Percentiles rank a stretch among this genome's conserved stretches.
Conservation (phyloP, 202 grass and related monocot genomes). For the Eragrostis tef region DNA sequence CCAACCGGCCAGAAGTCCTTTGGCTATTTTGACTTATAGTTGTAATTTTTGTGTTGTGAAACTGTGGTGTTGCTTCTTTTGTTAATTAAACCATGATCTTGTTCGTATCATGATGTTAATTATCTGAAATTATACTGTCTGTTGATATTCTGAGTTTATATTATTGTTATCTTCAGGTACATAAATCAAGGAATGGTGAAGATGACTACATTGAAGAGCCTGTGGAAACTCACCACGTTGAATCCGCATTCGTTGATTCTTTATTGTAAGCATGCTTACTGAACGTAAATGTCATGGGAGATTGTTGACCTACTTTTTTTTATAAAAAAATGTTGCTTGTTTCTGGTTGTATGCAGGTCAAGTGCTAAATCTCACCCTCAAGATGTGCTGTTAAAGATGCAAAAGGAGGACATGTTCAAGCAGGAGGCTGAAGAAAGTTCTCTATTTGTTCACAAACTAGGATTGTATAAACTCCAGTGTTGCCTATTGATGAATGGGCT, state of each 20-base stretch:
- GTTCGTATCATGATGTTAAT: conserved; percentile 14
- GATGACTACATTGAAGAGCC: conserved; percentile 76
- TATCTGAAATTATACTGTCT: conserved; percentile 10
- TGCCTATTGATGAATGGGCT: conserved; percentile 96
- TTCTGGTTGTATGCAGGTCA: conserved; percentile 59
- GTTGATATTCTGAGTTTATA: conserved; percentile 36
- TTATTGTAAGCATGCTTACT: conserved; percentile 65
- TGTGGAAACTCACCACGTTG: conserved; percentile 83
- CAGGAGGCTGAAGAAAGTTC: conserved; percentile 84
- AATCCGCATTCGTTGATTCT: conserved; percentile 90
- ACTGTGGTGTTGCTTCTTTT: not conserved
- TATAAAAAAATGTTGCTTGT: conserved; percentile 25
- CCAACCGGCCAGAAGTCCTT: too few species aligned
- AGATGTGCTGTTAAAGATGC: conserved; percentile 76
- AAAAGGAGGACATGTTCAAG: conserved; percentile 70
- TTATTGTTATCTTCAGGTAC: conserved; percentile 67
- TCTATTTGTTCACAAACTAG: conserved; percentile 83
- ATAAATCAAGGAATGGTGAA: conserved; percentile 58
- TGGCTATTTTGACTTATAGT: too few species aligned
- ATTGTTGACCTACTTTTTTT: conserved; percentile 28
- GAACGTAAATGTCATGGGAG: conserved; percentile 27
- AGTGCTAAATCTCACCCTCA: conserved; percentile 93
- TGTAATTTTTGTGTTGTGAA: not conserved
- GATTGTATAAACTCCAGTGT: conserved; percentile 81
- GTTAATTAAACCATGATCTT: conserved; percentile 16